These are phyloP conservation scores for Cicer pinnatifidum DNA, from an alignment of 306 rosid genomes.

Conservation along the genomic window DNA sequence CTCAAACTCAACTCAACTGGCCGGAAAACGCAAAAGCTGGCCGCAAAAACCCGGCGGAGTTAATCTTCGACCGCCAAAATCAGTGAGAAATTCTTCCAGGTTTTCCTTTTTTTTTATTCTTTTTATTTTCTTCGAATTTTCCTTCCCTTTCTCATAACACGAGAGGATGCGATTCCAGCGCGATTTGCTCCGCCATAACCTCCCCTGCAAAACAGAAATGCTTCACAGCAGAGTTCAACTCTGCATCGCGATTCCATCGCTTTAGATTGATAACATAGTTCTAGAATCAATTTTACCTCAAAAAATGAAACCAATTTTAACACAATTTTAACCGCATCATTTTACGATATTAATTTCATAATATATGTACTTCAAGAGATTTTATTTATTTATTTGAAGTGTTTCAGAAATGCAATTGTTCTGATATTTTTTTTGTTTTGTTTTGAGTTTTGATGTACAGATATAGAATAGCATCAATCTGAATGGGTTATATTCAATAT, in stretches of 20 bases:
- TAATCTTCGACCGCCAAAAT: background rate
- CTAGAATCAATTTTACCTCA: too few relatives aligned
- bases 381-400: background rate
- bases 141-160: background rate
- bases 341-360: background rate
- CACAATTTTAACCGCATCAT: background rate
- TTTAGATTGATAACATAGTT: background rate
- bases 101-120: background rate
- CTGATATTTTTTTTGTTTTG: background rate
- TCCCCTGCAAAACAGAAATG: background rate
- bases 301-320: background rate
- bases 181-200: background rate
- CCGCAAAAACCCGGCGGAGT: too few relatives aligned
- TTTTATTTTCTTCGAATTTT: background rate
- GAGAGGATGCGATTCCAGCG: background rate
- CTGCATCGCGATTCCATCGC: background rate
- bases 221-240: too few relatives aligned
- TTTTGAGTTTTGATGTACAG: background rate
- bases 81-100: background rate
- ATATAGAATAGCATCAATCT: background rate
- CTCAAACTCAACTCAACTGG: too few relatives aligned
- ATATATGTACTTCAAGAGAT: background rate
- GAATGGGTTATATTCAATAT: conserved; percentile 46
- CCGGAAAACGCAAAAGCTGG: too few relatives aligned
- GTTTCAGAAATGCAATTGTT: conserved; percentile 12